Evolutionary conservation across 2,329 filamentous ascomycete species (phyloP).

Genomic region (Claviceps capensis): DNA sequence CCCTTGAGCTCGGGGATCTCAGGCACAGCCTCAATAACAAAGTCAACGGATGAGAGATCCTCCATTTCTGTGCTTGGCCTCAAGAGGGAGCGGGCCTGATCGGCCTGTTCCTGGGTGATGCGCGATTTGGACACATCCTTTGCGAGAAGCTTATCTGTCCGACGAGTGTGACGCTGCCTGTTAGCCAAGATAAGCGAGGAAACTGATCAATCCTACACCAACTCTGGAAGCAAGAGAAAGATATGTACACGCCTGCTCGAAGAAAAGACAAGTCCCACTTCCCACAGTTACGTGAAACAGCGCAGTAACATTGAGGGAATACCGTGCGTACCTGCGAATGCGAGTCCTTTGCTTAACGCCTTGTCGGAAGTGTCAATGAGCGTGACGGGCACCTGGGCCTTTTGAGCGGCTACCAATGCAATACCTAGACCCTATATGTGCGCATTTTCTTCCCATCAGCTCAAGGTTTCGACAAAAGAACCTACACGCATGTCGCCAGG

Average conservation of each 20-base stretch:
- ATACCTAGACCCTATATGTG: constrained; percentile 71
- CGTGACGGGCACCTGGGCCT: constrained; percentile 69
- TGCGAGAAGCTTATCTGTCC: constrained; percentile 70
- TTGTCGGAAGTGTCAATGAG: constrained; percentile 74
- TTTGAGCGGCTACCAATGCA: constrained; percentile 81
- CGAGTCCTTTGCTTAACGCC: constrained; percentile 76
- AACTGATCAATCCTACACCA: neutral
- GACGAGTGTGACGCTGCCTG: neutral
- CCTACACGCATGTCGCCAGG: neutral
- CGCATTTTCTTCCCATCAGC: neutral
- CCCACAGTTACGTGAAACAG: neutral
- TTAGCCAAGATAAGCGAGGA: neutral
- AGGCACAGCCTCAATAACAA: constrained; percentile 94
- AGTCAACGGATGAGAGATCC: constrained; percentile 71
- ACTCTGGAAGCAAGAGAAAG: neutral
- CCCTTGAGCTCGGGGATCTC: constrained; percentile 82
- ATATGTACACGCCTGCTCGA: neutral
- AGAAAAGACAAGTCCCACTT: neutral
- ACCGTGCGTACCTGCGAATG: constrained; percentile 57
- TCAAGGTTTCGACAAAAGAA: neutral
- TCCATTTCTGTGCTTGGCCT: constrained; percentile 60
- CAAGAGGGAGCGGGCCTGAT: constrained; percentile 57
- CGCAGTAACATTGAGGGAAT: neutral
- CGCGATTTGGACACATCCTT: constrained; percentile 86
- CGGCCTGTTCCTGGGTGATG: constrained; percentile 69